Base-by-base conservation (phyloP, 2,329 filamentous ascomycete genomes). In the Colletotrichum lini region DNA sequence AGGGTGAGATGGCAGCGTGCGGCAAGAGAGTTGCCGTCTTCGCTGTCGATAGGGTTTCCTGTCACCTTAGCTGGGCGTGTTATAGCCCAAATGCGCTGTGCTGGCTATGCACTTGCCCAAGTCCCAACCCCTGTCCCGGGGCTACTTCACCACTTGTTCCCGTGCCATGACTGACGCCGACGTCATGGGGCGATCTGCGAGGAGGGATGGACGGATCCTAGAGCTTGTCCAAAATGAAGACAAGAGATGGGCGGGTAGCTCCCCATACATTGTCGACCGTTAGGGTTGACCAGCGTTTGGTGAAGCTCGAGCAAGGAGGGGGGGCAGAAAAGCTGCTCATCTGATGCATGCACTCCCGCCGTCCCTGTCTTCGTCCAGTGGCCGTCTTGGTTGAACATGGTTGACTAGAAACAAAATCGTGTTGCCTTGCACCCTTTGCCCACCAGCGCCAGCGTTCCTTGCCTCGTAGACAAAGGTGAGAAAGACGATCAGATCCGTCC, bases 101-200 rank as follows among this genome's bases (percentile, higher is more conserved):
- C 64, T 69, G 68, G 68, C 69, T 65, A 67, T 69, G 63, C 72
- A 64, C 60, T 35, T 35, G 47, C 45, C 45, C 63, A 38, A 49
- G 61, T 58, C 53, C 68, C 64, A 45, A 65, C 67, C 58, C 72
- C 64, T 64, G 69, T 42, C 26, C 56, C 59, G 64, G 63, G 61
- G 69, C 40, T 72, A 69, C 69, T 45, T 69, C 59, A 64, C 65
- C 42, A 53, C 42, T 72, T 56, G 56, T 45, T 56, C 53, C 62
- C 64, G 69, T 56, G 53, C 52, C 52, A 60, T 62, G 60, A 68
- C 59, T 73, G 64, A 35, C 53, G 60, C 57, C 69, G 56, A 73
- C 72, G 72, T 72, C 72, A 73, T 69, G 64, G 59, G 59, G 49
- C 50, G 54, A 66, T 70, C 49, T 66, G 54, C 54, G 13, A 70